Percentiles rank a stretch among this genome's conserved stretches.
Evolutionary conservation across 176 grass and related monocot genomes (phyloP).

Genomic region (Cenchrus americanus): DNA sequence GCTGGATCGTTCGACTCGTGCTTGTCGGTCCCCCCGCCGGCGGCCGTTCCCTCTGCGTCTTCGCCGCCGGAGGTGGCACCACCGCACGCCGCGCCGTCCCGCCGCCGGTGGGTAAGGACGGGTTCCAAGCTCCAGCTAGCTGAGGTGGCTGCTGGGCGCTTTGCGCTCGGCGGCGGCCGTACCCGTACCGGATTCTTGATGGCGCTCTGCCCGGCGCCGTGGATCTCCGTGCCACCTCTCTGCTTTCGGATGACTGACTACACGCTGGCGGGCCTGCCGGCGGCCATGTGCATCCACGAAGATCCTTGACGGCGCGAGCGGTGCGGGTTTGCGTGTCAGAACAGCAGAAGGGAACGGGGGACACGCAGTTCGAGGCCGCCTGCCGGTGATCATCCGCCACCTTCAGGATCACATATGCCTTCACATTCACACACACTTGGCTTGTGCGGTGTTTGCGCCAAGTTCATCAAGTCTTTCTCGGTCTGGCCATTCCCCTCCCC

Average conservation of each 20-base stretch:
- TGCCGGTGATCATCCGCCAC: background rate
- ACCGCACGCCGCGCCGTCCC: background rate
- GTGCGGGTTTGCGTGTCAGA: background rate
- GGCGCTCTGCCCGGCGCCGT: background rate
- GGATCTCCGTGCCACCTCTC: background rate
- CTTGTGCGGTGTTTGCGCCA: background rate
- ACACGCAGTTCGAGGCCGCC: constrained; percentile 14
- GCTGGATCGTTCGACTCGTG: background rate
- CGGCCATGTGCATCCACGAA: background rate
- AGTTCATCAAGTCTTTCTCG: background rate
- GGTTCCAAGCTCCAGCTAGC: background rate
- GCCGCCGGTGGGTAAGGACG: background rate
- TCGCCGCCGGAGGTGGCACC: background rate
- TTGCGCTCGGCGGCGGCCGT: background rate
- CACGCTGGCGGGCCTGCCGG: background rate
- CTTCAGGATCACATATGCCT: background rate
- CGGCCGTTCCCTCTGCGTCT: no score
- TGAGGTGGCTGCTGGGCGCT: background rate
- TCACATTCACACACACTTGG: background rate
- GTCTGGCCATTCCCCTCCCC: background rate
- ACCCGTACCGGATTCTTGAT: background rate
- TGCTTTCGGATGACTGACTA: background rate
- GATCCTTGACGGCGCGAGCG: background rate
- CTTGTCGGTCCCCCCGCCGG: background rate
- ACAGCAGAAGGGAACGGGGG: background rate